Conservation (phyloP, 495 filamentous ascomycete genomes). For the Sabuloglossum arenarium region DNA sequence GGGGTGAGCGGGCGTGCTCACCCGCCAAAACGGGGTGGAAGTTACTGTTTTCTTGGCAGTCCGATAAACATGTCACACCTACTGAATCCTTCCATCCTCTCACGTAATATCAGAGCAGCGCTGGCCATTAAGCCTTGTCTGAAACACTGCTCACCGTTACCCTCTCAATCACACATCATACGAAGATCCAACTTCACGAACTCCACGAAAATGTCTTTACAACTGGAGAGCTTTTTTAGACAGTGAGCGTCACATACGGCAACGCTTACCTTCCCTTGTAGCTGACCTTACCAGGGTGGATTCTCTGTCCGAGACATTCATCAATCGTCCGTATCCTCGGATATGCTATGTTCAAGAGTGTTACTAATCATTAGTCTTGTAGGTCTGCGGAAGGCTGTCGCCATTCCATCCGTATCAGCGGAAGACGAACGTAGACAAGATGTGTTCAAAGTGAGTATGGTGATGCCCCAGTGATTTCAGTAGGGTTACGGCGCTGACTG, state of each 20-base stretch:
- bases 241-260: constrained; percentile 27
- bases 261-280: background rate
- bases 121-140: background rate
- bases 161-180: background rate
- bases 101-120: background rate
- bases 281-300: constrained; percentile 39
- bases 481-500: background rate
- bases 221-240: constrained; percentile 66
- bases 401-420: constrained; percentile 86
- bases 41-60: no score
- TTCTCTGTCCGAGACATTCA: constrained; percentile 56
- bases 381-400: constrained; percentile 72
- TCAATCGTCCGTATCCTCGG: constrained; percentile 40
- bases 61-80: background rate
- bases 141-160: background rate
- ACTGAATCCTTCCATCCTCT: background rate
- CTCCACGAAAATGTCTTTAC: constrained; percentile 54
- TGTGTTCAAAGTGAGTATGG: constrained; percentile 44
- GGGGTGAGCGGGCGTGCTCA: no score
- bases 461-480: background rate
- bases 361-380: background rate
- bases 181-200: background rate
- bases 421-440: constrained; percentile 72
- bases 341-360: background rate
- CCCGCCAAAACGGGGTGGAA: no score